Conservation (phyloP, 1,284 basidiomycete genomes). For the Kalmanozyma brasiliensis region DNA sequence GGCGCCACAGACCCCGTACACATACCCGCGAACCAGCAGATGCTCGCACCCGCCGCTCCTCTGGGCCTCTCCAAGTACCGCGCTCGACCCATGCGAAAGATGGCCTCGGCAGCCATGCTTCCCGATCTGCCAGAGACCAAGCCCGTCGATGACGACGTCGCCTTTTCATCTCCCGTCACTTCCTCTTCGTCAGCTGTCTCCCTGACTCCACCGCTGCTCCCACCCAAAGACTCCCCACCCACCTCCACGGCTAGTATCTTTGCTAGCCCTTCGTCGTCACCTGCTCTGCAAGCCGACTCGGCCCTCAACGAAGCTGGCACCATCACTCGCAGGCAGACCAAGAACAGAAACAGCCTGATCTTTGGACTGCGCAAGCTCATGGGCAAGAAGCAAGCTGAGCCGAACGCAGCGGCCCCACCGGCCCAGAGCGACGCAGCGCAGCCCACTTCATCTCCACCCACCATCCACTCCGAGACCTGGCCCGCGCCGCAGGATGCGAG, state of each 20-base stretch:
- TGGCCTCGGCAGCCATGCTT: constrained; percentile 15
- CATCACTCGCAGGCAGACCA: constrained; percentile 28
- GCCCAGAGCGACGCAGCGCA: background rate
- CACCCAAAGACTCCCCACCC: constrained; percentile 16
- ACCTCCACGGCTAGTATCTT: constrained; percentile 12
- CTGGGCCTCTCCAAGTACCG: background rate
- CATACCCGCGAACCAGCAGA: constrained; percentile 5
- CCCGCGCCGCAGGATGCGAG: background rate
- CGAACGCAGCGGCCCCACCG: background rate
- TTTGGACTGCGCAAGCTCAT: constrained; percentile 41
- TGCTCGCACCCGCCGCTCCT: constrained; percentile 3
- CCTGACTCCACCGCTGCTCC: constrained; percentile 14
- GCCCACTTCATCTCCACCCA: background rate
- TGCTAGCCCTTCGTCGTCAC: background rate
- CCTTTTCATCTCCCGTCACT: constrained; percentile 19
- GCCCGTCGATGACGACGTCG: constrained; percentile 12
- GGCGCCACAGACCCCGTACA: constrained; percentile 13
- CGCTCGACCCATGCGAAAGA: constrained; percentile 19
- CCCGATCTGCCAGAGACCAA: constrained; percentile 37
- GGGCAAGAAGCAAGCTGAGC: constrained; percentile 27
- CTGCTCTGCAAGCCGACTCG: background rate
- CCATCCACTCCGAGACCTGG: too few species aligned
- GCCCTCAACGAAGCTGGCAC: background rate
- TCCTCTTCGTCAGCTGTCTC: constrained; percentile 11
- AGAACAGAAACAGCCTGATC: constrained; percentile 42